Evolutionary conservation across 805 yeast genomes (phyloP), one percentile per base, ranked within the genome.

Genomic region (Metschnikowia matae): DNA sequence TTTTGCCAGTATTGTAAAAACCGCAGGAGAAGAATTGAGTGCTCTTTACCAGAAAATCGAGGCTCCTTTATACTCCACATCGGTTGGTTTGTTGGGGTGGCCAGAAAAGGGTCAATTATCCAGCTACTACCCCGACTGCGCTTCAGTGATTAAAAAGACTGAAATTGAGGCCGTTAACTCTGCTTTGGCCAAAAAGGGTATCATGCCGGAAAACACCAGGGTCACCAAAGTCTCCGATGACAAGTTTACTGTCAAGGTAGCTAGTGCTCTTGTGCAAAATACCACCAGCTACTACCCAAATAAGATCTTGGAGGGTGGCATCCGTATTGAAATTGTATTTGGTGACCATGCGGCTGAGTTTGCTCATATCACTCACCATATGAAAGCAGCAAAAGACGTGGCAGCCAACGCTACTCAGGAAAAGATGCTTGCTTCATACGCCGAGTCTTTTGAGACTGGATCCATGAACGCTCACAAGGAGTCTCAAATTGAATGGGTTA

Each of bases 401-500:
- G 88, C 83, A 17, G 90, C 94, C 42, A 89, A 89, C 64, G 86
- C 81, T 38, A 84, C 81, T 31, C 94, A 89, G 66, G 62, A 57
- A 13, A 75, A 79, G 50, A 82, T 89, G 89, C 65, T 89, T 33
- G 79, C 75, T 8, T 71, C 78, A 42, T 89, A 89, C 64, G 77
- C 81, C 49, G 79, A 80, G 42, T 81, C 94, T 11, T 89, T 89
- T 67, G 68, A 75, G 56, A 83, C 92, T 13, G 96, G 96, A 18
- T 85, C 92, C 4, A 84, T 89, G 82, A 80, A 83, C 55, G 87
- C 91, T 10, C 96, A 89, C 68, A 86, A 86, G 61, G 80, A 85
- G 51, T 85, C 96, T 0, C 96, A 89, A 67, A 80, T 83, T 48
- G 75, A 80, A 52, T 89, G 97, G 96, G 95, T 89, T 51, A 87